Evolutionary conservation across 345 rosid genomes (phyloP).

Genomic region (Linum trigynum): DNA sequence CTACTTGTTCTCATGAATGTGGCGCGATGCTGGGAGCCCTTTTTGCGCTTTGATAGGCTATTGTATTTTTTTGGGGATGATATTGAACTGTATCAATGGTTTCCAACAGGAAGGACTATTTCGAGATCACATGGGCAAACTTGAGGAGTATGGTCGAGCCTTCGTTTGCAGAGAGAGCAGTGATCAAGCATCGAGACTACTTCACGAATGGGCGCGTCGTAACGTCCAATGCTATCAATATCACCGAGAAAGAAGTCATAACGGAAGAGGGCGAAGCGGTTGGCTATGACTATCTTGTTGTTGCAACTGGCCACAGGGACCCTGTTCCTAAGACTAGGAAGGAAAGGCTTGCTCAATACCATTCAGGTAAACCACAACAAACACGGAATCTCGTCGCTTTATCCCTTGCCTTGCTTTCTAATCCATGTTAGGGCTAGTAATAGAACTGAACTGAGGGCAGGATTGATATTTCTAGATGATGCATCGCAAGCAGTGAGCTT

Average conservation of each 20-base stretch:
- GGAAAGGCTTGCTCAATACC: slow-evolving; percentile 46
- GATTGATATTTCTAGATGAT: not conserved
- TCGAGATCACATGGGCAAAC: slow-evolving; percentile 78
- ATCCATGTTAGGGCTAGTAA: too few relatives aligned
- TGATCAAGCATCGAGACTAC: slow-evolving; percentile 62
- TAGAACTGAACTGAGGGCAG: not conserved
- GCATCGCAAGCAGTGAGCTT: not conserved
- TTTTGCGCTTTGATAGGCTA: too few relatives aligned
- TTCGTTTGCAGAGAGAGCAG: slow-evolving; percentile 51
- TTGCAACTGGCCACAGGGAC: slow-evolving; percentile 72
- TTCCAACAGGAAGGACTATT: slow-evolving; percentile 71
- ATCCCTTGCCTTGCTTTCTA: not conserved
- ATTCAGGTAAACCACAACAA: slow-evolving; percentile 32
- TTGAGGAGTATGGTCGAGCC: slow-evolving; percentile 88
- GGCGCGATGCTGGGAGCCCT: not conserved
- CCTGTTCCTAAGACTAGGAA: slow-evolving; percentile 39
- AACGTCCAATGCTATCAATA: slow-evolving; percentile 45
- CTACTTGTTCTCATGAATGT: not conserved
- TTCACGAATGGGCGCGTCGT: slow-evolving; percentile 45
- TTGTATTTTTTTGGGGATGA: not conserved
- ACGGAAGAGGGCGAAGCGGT: slow-evolving; percentile 38
- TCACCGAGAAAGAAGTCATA: slow-evolving; percentile 50
- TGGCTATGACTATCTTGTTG: slow-evolving; percentile 67
- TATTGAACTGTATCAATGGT: not conserved
- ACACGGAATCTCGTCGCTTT: not conserved